Conservation (phyloP, 202 grass and related monocot species). For the Eragrostis tef region DNA sequence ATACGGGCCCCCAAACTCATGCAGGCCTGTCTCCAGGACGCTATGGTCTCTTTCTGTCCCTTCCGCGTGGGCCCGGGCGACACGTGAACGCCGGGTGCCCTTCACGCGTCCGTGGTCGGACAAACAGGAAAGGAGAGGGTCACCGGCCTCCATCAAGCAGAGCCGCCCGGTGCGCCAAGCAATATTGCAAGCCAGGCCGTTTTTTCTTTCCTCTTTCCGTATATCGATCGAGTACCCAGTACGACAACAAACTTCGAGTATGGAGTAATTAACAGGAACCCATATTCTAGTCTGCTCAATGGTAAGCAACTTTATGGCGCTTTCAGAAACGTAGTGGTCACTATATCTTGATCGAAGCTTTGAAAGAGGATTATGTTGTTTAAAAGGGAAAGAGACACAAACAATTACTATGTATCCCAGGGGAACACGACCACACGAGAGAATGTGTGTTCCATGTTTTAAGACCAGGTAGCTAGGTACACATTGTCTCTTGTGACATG, state of each 20-base stretch:
- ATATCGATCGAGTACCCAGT: too few relatives aligned
- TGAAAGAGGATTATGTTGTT: too few relatives aligned
- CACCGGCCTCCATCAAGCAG: too few relatives aligned
- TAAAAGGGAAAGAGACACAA: too few relatives aligned
- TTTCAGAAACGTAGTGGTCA: too few relatives aligned
- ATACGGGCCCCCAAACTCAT: not conserved
- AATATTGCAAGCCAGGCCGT: not conserved
- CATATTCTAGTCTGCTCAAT: too few relatives aligned
- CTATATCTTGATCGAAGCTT: too few relatives aligned
- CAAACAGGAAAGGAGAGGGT: not conserved
- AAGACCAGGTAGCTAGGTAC: not conserved
- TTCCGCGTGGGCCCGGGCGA: not conserved
- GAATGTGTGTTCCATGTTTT: not conserved
- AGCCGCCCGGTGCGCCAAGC: not conserved
- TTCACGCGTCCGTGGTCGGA: not conserved
- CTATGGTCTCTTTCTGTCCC: not conserved
- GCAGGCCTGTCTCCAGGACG: not conserved
- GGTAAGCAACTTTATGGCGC: too few relatives aligned
- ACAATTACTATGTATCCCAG: too few relatives aligned
- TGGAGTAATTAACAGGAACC: too few relatives aligned
- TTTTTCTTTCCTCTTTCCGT: too few relatives aligned
- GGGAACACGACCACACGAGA: not conserved
- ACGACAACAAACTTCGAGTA: too few relatives aligned
- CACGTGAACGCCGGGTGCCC: slow-evolving; percentile 17
- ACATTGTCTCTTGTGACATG: not conserved